These are phyloP conservation scores for Fusarium virguliforme DNA, from an alignment of 2,329 filamentous ascomycete genomes.

Conservation along the genomic window DNA sequence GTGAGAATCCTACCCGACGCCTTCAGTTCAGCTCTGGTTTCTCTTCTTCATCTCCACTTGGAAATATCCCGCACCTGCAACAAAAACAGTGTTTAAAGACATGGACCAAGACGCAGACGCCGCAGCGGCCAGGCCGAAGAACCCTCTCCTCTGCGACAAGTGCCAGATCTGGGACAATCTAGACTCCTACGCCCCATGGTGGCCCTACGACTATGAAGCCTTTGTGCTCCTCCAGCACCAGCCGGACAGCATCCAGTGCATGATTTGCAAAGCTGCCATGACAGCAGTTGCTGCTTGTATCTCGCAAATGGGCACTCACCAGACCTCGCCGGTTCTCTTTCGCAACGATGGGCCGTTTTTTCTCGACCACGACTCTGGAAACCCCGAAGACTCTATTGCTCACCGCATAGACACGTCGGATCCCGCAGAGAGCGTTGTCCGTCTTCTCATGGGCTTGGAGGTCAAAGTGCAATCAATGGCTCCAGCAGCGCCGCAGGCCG, in stretches of 20 bases:
- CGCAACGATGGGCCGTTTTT: conserved; percentile 5
- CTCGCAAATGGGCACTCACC: background rate
- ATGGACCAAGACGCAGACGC: background rate
- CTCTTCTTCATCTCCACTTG: background rate
- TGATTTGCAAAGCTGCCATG: conserved; percentile 2
- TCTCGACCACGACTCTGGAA: background rate
- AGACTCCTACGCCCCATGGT: background rate
- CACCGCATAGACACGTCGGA: conserved; percentile 2
- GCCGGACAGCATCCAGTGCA: background rate
- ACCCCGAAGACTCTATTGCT: background rate
- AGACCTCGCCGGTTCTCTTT: background rate
- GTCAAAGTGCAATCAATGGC: background rate
- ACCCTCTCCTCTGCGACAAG: background rate
- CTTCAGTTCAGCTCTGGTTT: background rate
- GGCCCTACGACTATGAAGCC: background rate
- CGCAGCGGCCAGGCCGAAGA: background rate
- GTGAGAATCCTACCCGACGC: background rate
- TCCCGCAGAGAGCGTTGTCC: background rate
- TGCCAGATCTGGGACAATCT: conserved; percentile 8
- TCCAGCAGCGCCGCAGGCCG: background rate
- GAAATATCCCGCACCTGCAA: background rate
- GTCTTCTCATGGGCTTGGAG: background rate
- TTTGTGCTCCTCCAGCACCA: background rate
- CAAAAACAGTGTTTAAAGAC: background rate
- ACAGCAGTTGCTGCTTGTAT: background rate